Evolutionary conservation across 768 basidiomycete species (phyloP).

Genomic region (Rhizopogon sp.): DNA sequence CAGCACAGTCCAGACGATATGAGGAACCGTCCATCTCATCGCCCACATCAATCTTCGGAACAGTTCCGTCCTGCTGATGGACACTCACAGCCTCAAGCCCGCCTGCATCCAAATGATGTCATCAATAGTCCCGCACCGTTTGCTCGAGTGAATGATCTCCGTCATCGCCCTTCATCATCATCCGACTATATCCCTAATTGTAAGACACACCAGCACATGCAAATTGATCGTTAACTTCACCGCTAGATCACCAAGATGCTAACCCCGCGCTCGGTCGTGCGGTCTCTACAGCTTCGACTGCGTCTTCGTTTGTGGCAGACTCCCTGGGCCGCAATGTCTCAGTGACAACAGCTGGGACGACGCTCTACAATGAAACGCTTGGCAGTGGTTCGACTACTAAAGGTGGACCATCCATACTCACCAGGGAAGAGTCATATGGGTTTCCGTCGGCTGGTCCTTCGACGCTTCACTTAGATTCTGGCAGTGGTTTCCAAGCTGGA

Average conservation of each 20-base stretch:
- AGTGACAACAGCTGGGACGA: slow-evolving; percentile 20
- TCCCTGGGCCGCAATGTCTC: slow-evolving; percentile 20
- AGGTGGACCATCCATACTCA: slow-evolving; percentile 9
- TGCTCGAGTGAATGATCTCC: slow-evolving; percentile 16
- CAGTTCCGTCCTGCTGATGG: slow-evolving; percentile 17
- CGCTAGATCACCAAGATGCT: slow-evolving; percentile 8
- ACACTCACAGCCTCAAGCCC: slow-evolving; percentile 9
- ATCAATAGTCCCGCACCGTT: slow-evolving; percentile 3
- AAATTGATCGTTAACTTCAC: slow-evolving; percentile 3
- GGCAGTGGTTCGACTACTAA: slow-evolving; percentile 8
- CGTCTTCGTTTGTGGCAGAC: slow-evolving; percentile 21
- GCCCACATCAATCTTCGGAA: slow-evolving; percentile 11
- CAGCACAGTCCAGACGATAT: not conserved
- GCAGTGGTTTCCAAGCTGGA: slow-evolving; percentile 7
- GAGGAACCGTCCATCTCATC: slow-evolving; percentile 14
- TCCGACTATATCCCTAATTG: slow-evolving; percentile 14
- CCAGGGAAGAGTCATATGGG: slow-evolving; percentile 11
- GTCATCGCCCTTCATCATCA: slow-evolving; percentile 13
- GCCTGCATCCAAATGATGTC: slow-evolving; percentile 10
- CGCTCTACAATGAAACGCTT: slow-evolving; percentile 10
- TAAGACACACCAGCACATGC: slow-evolving; percentile 9
- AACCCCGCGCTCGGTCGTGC: slow-evolving; percentile 20
- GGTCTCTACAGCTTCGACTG: slow-evolving; percentile 23
- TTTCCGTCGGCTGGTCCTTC: slow-evolving; percentile 20
- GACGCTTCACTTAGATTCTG: slow-evolving; percentile 13